phyloP scores from a whole-genome alignment of 2,329 filamentous ascomycete species.

The Colletotrichum sp. region DNA sequence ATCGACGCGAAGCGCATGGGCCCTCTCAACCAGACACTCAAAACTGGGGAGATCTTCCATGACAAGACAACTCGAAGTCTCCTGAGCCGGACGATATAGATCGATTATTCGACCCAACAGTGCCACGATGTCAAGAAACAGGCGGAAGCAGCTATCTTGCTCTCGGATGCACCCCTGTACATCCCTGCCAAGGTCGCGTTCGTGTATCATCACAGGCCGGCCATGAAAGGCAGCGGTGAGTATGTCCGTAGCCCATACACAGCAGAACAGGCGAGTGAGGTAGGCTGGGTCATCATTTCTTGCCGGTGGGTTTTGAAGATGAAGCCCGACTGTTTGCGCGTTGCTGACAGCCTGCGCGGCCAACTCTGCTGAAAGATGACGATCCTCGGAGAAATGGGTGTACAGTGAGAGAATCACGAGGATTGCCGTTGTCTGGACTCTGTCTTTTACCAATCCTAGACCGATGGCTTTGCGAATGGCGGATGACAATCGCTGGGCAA shows the following conservation, averaged over 20 bases:
- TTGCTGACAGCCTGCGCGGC: constrained; percentile 27
- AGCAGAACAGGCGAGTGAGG: constrained; percentile 26
- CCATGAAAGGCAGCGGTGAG: constrained; percentile 27
- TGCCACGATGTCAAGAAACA: constrained; percentile 26
- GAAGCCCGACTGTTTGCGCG: constrained; percentile 28
- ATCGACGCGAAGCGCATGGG: constrained; percentile 20
- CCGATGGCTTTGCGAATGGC: constrained; percentile 18
- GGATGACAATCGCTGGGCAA: constrained; percentile 10
- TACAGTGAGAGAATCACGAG: constrained; percentile 38
- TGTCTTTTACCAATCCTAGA: constrained; percentile 7
- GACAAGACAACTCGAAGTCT: constrained; percentile 1
- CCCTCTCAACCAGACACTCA: not conserved
- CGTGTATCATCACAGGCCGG: constrained; percentile 27
- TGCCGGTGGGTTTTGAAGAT: constrained; percentile 27
- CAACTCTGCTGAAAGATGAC: constrained; percentile 20
- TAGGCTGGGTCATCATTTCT: constrained; percentile 17
- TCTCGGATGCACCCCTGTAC: constrained; percentile 23
- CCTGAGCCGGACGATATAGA: constrained; percentile 24
- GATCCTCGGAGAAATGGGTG: constrained; percentile 19
- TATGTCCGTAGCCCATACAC: constrained; percentile 27
- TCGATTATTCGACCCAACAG: constrained; percentile 26
- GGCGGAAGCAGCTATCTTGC: constrained; percentile 25
- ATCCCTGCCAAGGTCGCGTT: constrained; percentile 25
- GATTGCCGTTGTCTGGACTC: constrained; percentile 26
- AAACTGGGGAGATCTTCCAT: constrained; percentile 12